A percentile compares a stretch with the other conserved stretches of the same genome.
These are phyloP conservation scores for Coemansia sp. DNA, from an alignment of 192 early-diverging fungal species.

Conservation along the genomic window DNA sequence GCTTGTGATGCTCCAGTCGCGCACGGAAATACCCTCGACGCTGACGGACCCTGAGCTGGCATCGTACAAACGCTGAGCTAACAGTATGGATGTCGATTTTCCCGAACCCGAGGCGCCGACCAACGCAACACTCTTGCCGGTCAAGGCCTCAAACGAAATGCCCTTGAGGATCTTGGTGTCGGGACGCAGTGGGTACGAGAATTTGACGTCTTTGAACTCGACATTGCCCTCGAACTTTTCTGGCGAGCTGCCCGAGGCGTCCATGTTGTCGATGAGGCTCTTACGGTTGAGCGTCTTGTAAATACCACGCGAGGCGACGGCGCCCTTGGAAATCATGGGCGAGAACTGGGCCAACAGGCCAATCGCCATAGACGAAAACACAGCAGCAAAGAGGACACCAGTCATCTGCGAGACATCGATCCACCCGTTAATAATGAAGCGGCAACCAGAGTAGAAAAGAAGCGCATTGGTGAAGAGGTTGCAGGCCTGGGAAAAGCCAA, in stretches of 20 bases:
- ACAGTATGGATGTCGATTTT: slow-evolving; percentile 66
- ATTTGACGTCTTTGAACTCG: slow-evolving; percentile 26
- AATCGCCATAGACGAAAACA: slow-evolving; percentile 59
- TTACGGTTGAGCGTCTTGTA: slow-evolving; percentile 54
- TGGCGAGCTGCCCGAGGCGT: slow-evolving; percentile 17
- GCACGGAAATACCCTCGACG: slow-evolving; percentile 50
- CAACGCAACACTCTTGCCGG: slow-evolving; percentile 72
- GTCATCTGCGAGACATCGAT: slow-evolving; percentile 41
- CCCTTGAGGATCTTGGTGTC: slow-evolving; percentile 43
- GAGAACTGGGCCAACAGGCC: slow-evolving; percentile 53
- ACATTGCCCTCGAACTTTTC: slow-evolving; percentile 35
- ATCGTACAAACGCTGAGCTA: slow-evolving; percentile 63
- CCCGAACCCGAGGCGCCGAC: slow-evolving; percentile 74
- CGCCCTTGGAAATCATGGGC: slow-evolving; percentile 63
- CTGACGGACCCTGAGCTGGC: slow-evolving; percentile 40
- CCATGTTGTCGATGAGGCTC: slow-evolving; percentile 51
- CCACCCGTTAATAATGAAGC: slow-evolving; percentile 54
- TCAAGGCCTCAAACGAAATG: slow-evolving; percentile 52
- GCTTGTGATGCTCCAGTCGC: slow-evolving; percentile 43
- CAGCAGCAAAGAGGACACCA: slow-evolving; percentile 55
- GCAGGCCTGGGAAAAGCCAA: slow-evolving; percentile 57
- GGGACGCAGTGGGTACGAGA: slow-evolving; percentile 41
- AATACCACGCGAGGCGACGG: slow-evolving; percentile 56
- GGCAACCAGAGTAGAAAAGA: slow-evolving; percentile 59
- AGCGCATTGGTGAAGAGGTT: slow-evolving; percentile 59